Evolutionary conservation across 495 filamentous ascomycete species (phyloP), one percentile per base, ranked within the genome.

Genomic region (Penicillium cinerascens): DNA sequence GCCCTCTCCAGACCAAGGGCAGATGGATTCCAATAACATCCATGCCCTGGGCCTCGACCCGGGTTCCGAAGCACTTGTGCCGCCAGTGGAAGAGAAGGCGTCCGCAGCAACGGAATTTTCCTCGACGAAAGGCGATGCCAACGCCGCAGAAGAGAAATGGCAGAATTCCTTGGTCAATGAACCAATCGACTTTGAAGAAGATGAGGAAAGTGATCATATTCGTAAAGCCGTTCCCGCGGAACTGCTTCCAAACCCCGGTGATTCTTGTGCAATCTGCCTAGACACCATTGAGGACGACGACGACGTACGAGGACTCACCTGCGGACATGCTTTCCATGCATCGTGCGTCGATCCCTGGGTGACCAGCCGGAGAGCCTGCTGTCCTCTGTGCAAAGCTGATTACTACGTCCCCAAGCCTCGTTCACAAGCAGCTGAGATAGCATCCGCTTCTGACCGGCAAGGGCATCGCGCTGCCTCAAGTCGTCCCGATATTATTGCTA

Each of bases 301-400:
- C 65, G 92, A 97, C 70, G 87, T 98, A 36, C 88, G 93, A 49
- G 93, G 93, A 22, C 72, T 98, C 37, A 90, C 89, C 37, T 97
- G 93, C 61, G 91, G 91, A 27, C 95, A 97, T 67, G 92, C 93
- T 53, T 99, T 97, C 78, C 93, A 99, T 70, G 87, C 89, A 42
- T 82, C 81, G 20, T 99, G 93, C 69, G 80, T 99, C 17, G 93
- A 99, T 61, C 93, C 95, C 10, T 98, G 93, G 93, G 75, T 98
- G 47, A 98, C 93, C 1, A 89, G 83, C 60, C 79, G 93, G 55
- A 83, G 92, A 53, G 95, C 93, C 11, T 96, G 93, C 69, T 99
- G 95, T 68, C 95, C 95, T 44, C 82, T 97, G 40, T 97, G 93
- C 76, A 99, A 99, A 73, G 86, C 89, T 11, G 91, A 97, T 56